phyloP scores from a whole-genome alignment of 2,329 filamentous ascomycete species.

The Diplodia mutila region DNA sequence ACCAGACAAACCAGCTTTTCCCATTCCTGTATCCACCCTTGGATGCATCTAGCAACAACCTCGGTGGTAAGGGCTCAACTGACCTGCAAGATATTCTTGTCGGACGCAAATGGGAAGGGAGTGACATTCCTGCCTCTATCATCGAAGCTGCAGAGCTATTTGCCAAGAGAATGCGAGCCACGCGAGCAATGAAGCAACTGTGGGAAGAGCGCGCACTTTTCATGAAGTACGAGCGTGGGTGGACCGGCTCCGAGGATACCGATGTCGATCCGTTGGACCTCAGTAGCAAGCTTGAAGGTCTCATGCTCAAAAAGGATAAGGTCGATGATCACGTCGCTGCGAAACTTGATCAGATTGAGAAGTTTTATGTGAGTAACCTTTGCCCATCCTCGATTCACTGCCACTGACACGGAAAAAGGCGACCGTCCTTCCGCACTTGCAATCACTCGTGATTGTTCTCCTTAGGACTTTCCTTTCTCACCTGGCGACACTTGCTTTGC shows the following conservation, averaged over 20 bases:
- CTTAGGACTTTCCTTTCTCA: constrained; percentile 86
- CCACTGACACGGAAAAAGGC: constrained; percentile 54
- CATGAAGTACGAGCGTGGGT: constrained; percentile 89
- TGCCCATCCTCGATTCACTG: background rate
- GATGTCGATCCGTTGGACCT: constrained; percentile 51
- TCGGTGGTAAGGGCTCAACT: constrained; percentile 85
- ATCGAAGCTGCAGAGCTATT: constrained; percentile 94
- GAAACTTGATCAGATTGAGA: constrained; percentile 70
- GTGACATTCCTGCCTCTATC: constrained; percentile 91
- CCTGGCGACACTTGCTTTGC: constrained; percentile 79
- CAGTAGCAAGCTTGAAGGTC: constrained; percentile 7
- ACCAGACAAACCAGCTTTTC: constrained; percentile 98
- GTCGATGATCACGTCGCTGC: constrained; percentile 52
- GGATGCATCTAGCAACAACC: constrained; percentile 83
- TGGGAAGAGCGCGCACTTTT: constrained; percentile 94
- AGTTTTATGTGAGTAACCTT: constrained; percentile 75
- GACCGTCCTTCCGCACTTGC: constrained; percentile 78
- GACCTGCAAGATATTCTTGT: constrained; percentile 79
- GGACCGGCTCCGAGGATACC: constrained; percentile 60
- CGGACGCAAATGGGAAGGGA: constrained; percentile 87
- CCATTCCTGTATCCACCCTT: constrained; percentile 96
- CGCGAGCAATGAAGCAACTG: constrained; percentile 84
- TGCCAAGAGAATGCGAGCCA: constrained; percentile 86
- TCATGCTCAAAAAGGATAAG: constrained; percentile 41
- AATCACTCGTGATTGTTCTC: constrained; percentile 90